phyloP scores from a whole-genome alignment of 78 protist species.

The Protostelium mycophagum region DNA sequence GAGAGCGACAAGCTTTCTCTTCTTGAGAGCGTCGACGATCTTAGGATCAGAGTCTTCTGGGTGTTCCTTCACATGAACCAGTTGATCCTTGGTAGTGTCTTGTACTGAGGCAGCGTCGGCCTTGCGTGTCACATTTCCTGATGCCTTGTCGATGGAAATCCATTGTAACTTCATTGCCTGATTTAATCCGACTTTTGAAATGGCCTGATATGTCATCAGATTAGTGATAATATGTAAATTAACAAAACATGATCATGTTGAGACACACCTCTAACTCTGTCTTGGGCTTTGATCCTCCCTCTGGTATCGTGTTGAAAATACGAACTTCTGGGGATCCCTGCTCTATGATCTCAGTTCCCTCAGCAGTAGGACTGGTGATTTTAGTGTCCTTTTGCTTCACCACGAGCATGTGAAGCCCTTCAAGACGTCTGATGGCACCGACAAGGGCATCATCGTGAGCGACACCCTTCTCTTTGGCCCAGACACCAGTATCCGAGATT shows the following conservation, averaged over 20 bases:
- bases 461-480: not conserved
- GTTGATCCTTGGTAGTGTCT: slow-evolving; percentile 12
- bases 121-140: slow-evolving; percentile 19
- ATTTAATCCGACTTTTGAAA: slow-evolving; percentile 45
- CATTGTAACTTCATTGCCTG: slow-evolving; percentile 26
- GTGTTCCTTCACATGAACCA: not conserved
- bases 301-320: slow-evolving; percentile 10
- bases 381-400: slow-evolving; percentile 16
- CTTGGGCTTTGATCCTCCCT: slow-evolving; percentile 16
- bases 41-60: slow-evolving; percentile 5
- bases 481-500: not conserved
- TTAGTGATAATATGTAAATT: not conserved
- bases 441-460: slow-evolving; percentile 5
- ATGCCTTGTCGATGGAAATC: slow-evolving; percentile 19
- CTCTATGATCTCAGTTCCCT: slow-evolving; percentile 15
- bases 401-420: slow-evolving; percentile 16
- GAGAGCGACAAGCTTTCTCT: slow-evolving; percentile 15
- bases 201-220: not conserved
- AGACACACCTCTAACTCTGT: slow-evolving; percentile 14
- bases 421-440: slow-evolving; percentile 34
- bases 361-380: not conserved
- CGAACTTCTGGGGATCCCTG: slow-evolving; percentile 55
- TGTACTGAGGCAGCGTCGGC: not conserved
- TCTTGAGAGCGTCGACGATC: not conserved
- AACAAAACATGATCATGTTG: not conserved